phyloP scores from a whole-genome alignment of 768 basidiomycete species.

The Tricholoma hemisulphureum region DNA sequence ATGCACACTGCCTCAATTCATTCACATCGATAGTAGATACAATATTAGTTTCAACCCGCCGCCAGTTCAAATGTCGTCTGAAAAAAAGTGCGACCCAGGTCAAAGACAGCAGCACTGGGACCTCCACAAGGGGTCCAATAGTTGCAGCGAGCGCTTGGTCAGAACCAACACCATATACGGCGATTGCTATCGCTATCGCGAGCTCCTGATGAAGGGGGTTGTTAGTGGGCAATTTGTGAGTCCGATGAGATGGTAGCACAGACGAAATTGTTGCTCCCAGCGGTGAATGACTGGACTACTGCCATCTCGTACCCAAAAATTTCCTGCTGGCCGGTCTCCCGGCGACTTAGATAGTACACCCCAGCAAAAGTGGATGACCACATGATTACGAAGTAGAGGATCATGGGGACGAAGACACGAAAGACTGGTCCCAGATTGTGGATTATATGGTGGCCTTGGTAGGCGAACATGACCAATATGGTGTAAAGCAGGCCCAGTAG shows the following conservation, averaged over 20 bases:
- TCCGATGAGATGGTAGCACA: slow-evolving; percentile 17
- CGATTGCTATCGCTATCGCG: slow-evolving; percentile 79
- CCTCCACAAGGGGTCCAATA: slow-evolving; percentile 75
- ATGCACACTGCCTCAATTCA: no score
- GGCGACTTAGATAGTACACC: slow-evolving; percentile 48
- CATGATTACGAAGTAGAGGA: slow-evolving; percentile 78
- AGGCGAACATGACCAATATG: slow-evolving; percentile 72
- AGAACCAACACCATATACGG: slow-evolving; percentile 73
- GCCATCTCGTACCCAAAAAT: slow-evolving; percentile 65
- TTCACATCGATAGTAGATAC: no score
- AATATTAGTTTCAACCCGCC: not conserved
- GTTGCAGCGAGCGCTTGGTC: slow-evolving; percentile 82
- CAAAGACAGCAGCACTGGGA: slow-evolving; percentile 70
- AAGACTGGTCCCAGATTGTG: slow-evolving; percentile 76
- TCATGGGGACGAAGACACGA: slow-evolving; percentile 76
- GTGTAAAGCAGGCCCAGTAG: slow-evolving; percentile 81
- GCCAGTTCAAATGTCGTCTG: slow-evolving; percentile 41
- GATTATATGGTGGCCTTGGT: slow-evolving; percentile 66
- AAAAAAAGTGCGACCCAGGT: slow-evolving; percentile 63
- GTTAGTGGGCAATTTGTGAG: not conserved
- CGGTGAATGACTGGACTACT: slow-evolving; percentile 77
- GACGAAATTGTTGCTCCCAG: slow-evolving; percentile 77
- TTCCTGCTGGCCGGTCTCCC: slow-evolving; percentile 19
- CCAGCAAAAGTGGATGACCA: slow-evolving; percentile 62
- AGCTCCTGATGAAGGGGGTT: slow-evolving; percentile 50